Base-by-base conservation (phyloP, 106 monocot genomes). In the Triglochin maritima region DNA sequence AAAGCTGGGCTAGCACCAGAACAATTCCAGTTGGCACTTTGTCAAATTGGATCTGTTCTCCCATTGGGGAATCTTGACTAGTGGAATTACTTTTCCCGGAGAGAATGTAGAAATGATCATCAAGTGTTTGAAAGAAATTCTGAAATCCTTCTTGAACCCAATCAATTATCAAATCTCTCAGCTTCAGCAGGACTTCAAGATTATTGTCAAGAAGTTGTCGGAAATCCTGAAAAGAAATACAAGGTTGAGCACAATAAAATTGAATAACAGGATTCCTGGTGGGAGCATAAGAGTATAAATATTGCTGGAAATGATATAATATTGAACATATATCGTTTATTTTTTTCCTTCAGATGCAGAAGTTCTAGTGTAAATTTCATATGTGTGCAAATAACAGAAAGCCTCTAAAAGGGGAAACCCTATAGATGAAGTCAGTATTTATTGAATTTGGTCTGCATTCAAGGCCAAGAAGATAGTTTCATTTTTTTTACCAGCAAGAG, bases 141-240 rank as follows among this genome's bases (percentile, higher is more conserved):
- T 96, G 95, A 47, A 96, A 96, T 52, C 95, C 95, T 88, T 96
- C 95, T 86, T 96, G 95, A 47, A 87, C 90, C 85, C 90, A 85
- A 69, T 90, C 90, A 68, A 80, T 79, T 67, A 82, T 78, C 60
- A 86, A 74, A 52, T 86, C 90, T 70, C 75, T 91, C 68, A 90
- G 60, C 68, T 88, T 96, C 53, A 55, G 65, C 57, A 91, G 61
- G 42, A 90, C 52, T 57, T 88, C 90, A 45, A 85, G 68, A 60
- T 85, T 82, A 60, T 84, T 88, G 64, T 87, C 81, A 71, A 87
- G 83, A 66, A 96, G 83, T 29, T 91, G 81, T 12, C 80, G 76
- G 60, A 91, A 88, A 72, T 91, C 91, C 90, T 96, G 74, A 5
- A 43, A 74, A 14, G 3, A 66, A 58, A 53, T 4, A 63, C 51